Conservation (phyloP, 306 rosid species). For the Cyclanthera cordifolia region DNA sequence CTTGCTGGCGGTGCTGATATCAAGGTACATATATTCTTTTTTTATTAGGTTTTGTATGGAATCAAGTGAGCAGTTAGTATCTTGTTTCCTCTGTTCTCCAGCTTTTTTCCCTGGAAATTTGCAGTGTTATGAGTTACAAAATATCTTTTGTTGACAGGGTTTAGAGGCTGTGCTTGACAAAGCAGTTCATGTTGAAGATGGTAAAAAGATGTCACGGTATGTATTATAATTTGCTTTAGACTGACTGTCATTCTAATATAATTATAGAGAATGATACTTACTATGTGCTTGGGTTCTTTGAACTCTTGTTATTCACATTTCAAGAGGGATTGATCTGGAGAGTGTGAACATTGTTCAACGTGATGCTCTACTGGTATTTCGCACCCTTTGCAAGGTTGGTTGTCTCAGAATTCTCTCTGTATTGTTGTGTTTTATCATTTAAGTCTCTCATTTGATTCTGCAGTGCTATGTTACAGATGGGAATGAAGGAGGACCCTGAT, state of each 20-base stretch:
- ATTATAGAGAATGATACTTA: neutral
- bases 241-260: slow-evolving; percentile 5
- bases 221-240: slow-evolving; percentile 8
- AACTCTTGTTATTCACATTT: slow-evolving; percentile 25
- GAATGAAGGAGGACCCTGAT: slow-evolving; percentile 93
- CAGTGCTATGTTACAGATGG: slow-evolving; percentile 53
- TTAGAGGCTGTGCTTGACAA: slow-evolving; percentile 95
- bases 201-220: slow-evolving; percentile 89
- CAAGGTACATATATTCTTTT: slow-evolving; percentile 43
- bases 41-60: neutral
- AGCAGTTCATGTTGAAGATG: slow-evolving; percentile 95
- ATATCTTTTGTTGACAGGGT: slow-evolving; percentile 52
- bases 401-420: slow-evolving; percentile 20
- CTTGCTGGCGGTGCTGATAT: slow-evolving; percentile 98
- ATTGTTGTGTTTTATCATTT: slow-evolving; percentile 16
- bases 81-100: neutral
- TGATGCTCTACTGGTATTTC: slow-evolving; percentile 88
- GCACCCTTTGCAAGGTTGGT: slow-evolving; percentile 97
- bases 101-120: neutral
- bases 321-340: slow-evolving; percentile 93
- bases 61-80: neutral
- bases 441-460: slow-evolving; percentile 17
- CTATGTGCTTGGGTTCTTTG: too few relatives aligned
- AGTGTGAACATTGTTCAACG: slow-evolving; percentile 80
- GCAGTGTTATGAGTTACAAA: slow-evolving; percentile 15